These are phyloP conservation scores for Candida manassasensis DNA, from an alignment of 805 yeast species.

Conservation along the genomic window DNA sequence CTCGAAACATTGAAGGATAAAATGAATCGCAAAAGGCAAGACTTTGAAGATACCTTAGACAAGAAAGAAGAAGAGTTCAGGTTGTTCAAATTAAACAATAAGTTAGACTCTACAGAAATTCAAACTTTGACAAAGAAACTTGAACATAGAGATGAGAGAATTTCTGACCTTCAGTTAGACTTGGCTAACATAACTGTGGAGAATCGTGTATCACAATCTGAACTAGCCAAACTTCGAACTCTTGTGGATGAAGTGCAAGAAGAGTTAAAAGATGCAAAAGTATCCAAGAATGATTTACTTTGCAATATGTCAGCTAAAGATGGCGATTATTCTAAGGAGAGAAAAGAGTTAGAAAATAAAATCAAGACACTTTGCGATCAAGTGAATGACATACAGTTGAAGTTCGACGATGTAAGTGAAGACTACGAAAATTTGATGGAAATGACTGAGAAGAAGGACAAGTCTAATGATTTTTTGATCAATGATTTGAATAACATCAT, in stretches of 20 bases:
- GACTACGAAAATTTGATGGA: constrained; percentile 41
- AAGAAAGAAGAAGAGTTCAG: constrained; percentile 6
- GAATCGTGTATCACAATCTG: constrained; percentile 10
- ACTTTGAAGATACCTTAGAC: constrained; percentile 4
- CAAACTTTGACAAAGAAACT: constrained; percentile 12
- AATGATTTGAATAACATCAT: constrained; percentile 20
- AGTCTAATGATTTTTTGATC: constrained; percentile 24
- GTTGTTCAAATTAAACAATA: constrained; percentile 6
- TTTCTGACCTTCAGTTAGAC: constrained; percentile 13
- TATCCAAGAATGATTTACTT: constrained; percentile 57
- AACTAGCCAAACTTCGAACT: constrained; percentile 13
- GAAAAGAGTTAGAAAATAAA: constrained; percentile 46
- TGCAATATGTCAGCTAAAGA: constrained; percentile 69
- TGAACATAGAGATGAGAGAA: constrained; percentile 10
- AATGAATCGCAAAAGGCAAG: not conserved
- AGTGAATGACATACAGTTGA: constrained; percentile 41
- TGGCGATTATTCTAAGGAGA: constrained; percentile 50
- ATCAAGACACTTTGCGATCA: constrained; percentile 40
- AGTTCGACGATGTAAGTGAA: constrained; percentile 44
- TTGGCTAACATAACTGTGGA: constrained; percentile 10
- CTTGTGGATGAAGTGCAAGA: constrained; percentile 9
- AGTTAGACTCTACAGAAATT: constrained; percentile 9
- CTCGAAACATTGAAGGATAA: constrained; percentile 6
- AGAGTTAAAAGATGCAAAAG: constrained; percentile 19
- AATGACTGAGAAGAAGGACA: constrained; percentile 24